Percentiles rank a stretch among this genome's conserved stretches.
phyloP scores from a whole-genome alignment of 345 rosid genomes.

The Excoecaria agallocha region DNA sequence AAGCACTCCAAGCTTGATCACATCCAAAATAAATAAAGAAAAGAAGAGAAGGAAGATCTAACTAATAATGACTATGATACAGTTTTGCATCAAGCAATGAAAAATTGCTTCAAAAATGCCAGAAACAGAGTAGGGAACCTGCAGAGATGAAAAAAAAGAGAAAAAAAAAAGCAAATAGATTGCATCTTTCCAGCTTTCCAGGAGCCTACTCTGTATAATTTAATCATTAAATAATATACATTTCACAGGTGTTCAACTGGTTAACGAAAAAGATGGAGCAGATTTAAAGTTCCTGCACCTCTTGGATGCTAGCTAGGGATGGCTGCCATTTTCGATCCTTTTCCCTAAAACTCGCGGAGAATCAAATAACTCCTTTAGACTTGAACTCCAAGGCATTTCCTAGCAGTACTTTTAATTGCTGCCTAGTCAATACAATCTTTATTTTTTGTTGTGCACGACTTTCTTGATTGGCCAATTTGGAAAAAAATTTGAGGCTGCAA shows the following conservation, averaged over 20 bases:
- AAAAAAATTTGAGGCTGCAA: neutral
- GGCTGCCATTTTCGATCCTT: constrained; percentile 52
- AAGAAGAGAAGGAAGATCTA: no score
- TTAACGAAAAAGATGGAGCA: neutral
- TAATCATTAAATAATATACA: neutral
- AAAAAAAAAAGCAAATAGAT: neutral
- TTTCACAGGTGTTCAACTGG: neutral
- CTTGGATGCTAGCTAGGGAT: constrained; percentile 46
- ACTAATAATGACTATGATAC: no score
- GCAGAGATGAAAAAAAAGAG: neutral
- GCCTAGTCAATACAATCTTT: constrained; percentile 45
- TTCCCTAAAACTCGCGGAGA: constrained; percentile 18
- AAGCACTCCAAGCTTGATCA: neutral
- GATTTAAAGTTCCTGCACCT: constrained; percentile 30
- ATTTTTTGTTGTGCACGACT: constrained; percentile 24
- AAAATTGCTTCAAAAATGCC: neutral
- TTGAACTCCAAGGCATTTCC: constrained; percentile 21
- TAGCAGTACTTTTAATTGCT: constrained; percentile 43
- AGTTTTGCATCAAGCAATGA: neutral
- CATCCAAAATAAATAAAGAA: no score
- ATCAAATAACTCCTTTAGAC: constrained; percentile 18
- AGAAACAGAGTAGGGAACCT: neutral
- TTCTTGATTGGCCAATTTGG: constrained; percentile 13
- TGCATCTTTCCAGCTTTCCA: neutral
- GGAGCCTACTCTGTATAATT: constrained; percentile 6